A percentile compares a stretch with the other conserved stretches of the same genome.
These are phyloP conservation scores for Melaleuca alternifolia DNA, from an alignment of 345 rosid genomes.

Conservation along the genomic window DNA sequence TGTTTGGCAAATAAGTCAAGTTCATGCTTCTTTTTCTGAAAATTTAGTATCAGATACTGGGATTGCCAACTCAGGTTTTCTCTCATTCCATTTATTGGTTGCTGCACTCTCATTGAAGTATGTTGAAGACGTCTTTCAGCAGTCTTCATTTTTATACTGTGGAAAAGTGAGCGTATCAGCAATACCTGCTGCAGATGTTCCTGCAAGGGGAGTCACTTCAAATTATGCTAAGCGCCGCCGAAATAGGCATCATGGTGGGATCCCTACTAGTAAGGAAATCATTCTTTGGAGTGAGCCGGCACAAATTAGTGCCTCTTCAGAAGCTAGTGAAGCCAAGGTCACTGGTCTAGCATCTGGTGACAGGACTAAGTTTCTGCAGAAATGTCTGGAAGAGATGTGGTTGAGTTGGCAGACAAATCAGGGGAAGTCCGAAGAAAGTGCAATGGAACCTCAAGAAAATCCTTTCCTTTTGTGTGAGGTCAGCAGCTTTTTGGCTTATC, in stretches of 20 bases:
- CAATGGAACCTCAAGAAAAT: conserved; percentile 32
- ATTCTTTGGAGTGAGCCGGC: conserved; percentile 57
- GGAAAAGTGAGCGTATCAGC: conserved; percentile 45
- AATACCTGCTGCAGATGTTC: conserved; percentile 14
- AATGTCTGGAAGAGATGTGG: conserved; percentile 52
- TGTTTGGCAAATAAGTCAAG: conserved; percentile 21
- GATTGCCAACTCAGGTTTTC: conserved; percentile 24
- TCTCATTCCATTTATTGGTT: conserved; percentile 43
- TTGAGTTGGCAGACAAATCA: conserved; percentile 41
- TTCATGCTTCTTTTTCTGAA: conserved; percentile 16
- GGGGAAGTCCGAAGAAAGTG: conserved; percentile 32
- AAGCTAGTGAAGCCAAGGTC: conserved; percentile 11
- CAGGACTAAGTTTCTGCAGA: conserved; percentile 22
- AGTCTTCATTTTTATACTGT: conserved; percentile 41
- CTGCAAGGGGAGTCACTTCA: conserved; percentile 15
- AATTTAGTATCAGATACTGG: conserved; percentile 24
- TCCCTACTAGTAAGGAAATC: conserved; percentile 19
- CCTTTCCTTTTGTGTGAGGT: conserved; percentile 63
- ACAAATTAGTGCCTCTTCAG: conserved; percentile 22
- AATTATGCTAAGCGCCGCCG: conserved; percentile 12
- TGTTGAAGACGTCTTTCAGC: conserved; percentile 30
- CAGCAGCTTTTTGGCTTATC: conserved; percentile 36
- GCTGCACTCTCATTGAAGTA: conserved; percentile 38
- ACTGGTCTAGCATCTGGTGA: conserved; percentile 23
- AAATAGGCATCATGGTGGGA: conserved; percentile 22